Evolutionary conservation across 257 asterid genomes (phyloP).

Genomic region (Solanum dulcamara): DNA sequence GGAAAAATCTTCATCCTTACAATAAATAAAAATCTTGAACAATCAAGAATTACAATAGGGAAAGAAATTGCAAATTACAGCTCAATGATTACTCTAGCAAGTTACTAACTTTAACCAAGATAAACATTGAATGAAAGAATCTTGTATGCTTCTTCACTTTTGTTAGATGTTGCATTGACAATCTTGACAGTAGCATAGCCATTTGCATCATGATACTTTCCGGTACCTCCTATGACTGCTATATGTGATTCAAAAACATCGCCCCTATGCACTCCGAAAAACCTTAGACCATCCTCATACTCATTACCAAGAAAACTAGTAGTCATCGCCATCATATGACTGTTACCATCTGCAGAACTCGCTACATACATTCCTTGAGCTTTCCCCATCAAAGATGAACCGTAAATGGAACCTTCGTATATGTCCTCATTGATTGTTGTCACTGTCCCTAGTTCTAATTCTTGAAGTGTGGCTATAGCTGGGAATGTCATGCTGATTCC

Average conservation of each 20-base stretch:
- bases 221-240: conserved; percentile 69
- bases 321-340: conserved; percentile 70
- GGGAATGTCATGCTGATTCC: conserved; percentile 19
- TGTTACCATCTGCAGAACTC: conserved; percentile 55
- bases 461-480: conserved; percentile 17
- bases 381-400: conserved; percentile 51
- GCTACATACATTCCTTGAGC: conserved; percentile 69
- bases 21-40: background rate
- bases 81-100: background rate
- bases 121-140: conserved; percentile 10
- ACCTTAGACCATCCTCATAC: conserved; percentile 37
- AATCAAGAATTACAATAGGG: background rate
- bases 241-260: conserved; percentile 50
- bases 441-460: conserved; percentile 42
- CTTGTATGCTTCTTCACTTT: background rate
- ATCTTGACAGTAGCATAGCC: conserved; percentile 44
- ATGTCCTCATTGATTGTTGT: conserved; percentile 51
- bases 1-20: background rate
- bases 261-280: conserved; percentile 51
- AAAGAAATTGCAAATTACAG: background rate
- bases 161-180: conserved; percentile 2
- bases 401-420: conserved; percentile 32
- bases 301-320: conserved; percentile 52
- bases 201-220: conserved; percentile 60
- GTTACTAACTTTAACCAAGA: conserved; percentile 6